Evolutionary conservation across 176 grass and related monocot species (phyloP), one percentile per base, ranked within the genome.

Genomic region (Avena sativa): DNA sequence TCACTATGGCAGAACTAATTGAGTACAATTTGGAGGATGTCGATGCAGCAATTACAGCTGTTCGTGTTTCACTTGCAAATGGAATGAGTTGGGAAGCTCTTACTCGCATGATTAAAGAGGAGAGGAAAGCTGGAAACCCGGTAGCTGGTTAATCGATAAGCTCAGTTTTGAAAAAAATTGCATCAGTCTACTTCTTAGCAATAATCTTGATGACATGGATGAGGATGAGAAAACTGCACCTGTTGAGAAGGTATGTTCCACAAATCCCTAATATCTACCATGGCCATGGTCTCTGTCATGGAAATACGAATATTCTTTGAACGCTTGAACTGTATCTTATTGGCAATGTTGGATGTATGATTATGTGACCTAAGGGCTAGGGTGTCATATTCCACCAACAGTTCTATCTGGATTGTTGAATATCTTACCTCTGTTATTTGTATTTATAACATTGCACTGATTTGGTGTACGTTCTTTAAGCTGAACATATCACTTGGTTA

Each of bases 21-120:
- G 96, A 98, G 56, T 98, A 98, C 65, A 98, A 96, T 77, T 92
- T 98, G 74, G 90, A 95, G 88, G 93, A 98, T 95, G 96, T 98
- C 55, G 96, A 96, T 89, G 93, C 93, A 76, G 96, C 96, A 55
- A 98, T 98, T 74, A 60, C 88, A 89, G 96, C 96, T 67, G 93
- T 98, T 50, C 93, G 96, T 92, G 96, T 96, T 89, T 93, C 96
- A 15, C 93, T 98, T 91, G 96, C 96, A 79, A 98, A 95, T 79
- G 93, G 92, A 79, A 98, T 98, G 96, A 93, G 90, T 76, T 98
- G 96, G 96, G 92, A 92, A 36, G 92, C 91, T 91, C 90, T 98
- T 85, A 87, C 90, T 46, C 91, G 92, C 80, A 98, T 98, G 96
- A 94, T 98, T 52, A 98, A 98, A 79, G 96, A 98, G 52, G 96